A percentile compares a stretch with the other conserved stretches of the same genome.
Conservation (phyloP, 306 rosid genomes). For the Lathyrus sativus region DNA sequence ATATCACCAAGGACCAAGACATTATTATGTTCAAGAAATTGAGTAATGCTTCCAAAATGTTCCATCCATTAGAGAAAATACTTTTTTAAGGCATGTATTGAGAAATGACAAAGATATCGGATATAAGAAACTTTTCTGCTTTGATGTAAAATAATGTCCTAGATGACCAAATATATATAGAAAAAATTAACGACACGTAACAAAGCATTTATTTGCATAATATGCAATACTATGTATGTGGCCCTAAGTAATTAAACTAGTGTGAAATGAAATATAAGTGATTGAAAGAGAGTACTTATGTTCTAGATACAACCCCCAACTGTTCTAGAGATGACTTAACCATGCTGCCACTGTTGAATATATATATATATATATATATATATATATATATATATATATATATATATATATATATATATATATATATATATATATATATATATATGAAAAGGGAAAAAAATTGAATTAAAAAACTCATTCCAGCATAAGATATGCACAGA, state of each 20-base stretch:
- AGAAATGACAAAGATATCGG: neutral
- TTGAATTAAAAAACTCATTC: no score
- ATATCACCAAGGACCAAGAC: conserved; percentile 65
- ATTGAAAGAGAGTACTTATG: neutral
- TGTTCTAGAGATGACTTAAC: neutral
- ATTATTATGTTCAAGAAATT: conserved; percentile 51
- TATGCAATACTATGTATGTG: neutral
- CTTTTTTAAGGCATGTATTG: neutral
- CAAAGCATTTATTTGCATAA: conserved; percentile 20
- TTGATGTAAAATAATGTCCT: neutral
- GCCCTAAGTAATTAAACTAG: neutral
- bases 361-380: no score
- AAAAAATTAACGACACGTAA: neutral
- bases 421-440: no score
- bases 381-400: no score
- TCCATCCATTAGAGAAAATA: conserved; percentile 43
- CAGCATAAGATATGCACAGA: no score
- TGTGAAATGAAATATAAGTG: neutral
- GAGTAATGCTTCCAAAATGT: conserved; percentile 37
- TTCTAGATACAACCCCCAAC: no score
- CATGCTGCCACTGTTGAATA: neutral
- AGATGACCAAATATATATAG: conserved; percentile 10
- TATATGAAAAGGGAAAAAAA: no score
- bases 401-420: no score
- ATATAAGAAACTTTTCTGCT: neutral